Evolutionary conservation across 495 filamentous ascomycete species (phyloP), one percentile per base, ranked within the genome.

Genomic region (Lichenothelia convexa): DNA sequence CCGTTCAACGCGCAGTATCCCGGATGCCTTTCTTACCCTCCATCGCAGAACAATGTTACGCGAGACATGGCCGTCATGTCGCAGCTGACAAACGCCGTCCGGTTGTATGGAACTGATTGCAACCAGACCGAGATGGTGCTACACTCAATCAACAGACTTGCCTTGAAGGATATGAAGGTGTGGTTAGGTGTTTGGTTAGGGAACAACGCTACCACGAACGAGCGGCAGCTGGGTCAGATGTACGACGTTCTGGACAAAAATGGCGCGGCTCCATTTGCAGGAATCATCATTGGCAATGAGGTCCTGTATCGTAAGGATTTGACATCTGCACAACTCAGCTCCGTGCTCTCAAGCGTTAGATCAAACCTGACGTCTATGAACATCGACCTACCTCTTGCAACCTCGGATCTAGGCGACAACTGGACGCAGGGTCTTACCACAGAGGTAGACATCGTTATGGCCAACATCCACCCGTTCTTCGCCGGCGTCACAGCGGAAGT

Each of bases 141-240:
- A 27, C 74, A 87, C 47, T 72, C 85, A 4, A 75, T 97, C 49
- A 63, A 76, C 35, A 67, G 65, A 34, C 65, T 95, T 21, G 68
- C 69, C 22, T 55, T 93, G 35, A 69, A 72, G 16, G 68, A 76
- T 45, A 75, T 93, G 62, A 93, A 89, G 46, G 64, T 97, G 43
- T 94, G 89, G 89, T 65, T 94, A 15, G 89, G 89, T 11, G 87
- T 95, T 15, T 97, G 86, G 85, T 75, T 87, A 40, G 84, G 84
- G 50, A 64, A 60, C 27, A 93, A 97, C 61, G 56, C 60, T 4
- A 89, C 80, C 2, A 92, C 87, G 36, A 92, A 84, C 47, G 57
- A 61, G 2, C 75, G 89, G 3, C 86, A 93, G 51, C 60, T 97
- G 6, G 48, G 58, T 7, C 75, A 84, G 35, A 80, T 93, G 63